These are phyloP conservation scores for Neoascochyta sp. DNA, from an alignment of 2,329 filamentous ascomycete genomes.

Conservation along the genomic window DNA sequence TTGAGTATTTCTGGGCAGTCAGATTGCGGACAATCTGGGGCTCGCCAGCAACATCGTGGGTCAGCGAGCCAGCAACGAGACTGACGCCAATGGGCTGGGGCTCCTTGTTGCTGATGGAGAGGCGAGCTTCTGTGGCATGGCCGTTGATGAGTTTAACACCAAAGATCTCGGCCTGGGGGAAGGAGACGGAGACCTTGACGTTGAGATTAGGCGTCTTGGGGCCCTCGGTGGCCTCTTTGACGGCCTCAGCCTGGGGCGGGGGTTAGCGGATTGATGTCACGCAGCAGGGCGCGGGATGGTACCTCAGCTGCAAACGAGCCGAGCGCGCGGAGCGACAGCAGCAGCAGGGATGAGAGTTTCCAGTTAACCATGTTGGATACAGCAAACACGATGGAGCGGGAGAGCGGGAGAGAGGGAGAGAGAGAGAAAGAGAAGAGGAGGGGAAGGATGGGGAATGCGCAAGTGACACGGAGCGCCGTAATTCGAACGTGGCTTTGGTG, in stretches of 20 bases:
- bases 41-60: constrained; percentile 55
- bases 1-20: constrained; percentile 69
- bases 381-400: too few species aligned
- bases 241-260: constrained; percentile 29
- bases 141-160: constrained; percentile 96
- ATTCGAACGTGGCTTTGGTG: constrained; percentile 36
- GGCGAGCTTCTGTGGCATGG: constrained; percentile 73
- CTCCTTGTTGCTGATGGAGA: constrained; percentile 85
- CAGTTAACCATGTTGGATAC: constrained; percentile 64
- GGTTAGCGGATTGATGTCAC: constrained; percentile 35
- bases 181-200: constrained; percentile 55
- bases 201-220: constrained; percentile 58
- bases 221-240: constrained; percentile 49
- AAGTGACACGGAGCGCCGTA: constrained; percentile 10
- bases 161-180: constrained; percentile 73
- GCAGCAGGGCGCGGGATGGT: constrained; percentile 22
- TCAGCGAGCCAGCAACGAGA: constrained; percentile 72
- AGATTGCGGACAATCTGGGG: constrained; percentile 73
- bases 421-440: constrained; percentile 5
- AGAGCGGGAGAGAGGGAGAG: too few species aligned
- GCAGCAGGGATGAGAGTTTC: constrained; percentile 66
- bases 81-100: constrained; percentile 68
- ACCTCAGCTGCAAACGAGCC: constrained; percentile 60
- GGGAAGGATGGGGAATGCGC: constrained; percentile 8
- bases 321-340: constrained; percentile 67